phyloP scores from a whole-genome alignment of 768 basidiomycete species.

The Rhodotorula sphaerocarpa region DNA sequence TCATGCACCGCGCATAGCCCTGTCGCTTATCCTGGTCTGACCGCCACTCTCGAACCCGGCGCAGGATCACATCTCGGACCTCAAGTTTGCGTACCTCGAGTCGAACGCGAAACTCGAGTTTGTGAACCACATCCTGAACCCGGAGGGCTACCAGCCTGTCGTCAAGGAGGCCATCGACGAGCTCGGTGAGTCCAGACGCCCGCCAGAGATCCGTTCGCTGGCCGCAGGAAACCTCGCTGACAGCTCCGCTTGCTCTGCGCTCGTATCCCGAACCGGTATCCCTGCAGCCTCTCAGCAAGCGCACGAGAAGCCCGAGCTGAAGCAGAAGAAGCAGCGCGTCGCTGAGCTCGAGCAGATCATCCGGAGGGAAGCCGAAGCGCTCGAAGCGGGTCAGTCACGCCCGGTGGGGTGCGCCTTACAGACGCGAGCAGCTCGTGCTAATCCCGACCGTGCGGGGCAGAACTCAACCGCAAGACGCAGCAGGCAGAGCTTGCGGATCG shows the following conservation, averaged over 20 bases:
- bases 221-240: no score
- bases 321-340: constrained; percentile 12
- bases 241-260: not conserved
- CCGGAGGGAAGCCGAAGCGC: constrained; percentile 17
- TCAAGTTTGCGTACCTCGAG: constrained; percentile 37
- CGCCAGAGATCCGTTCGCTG: not conserved
- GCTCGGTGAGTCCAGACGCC: constrained; percentile 2
- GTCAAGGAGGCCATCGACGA: constrained; percentile 15
- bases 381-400: constrained; percentile 16
- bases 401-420: no score
- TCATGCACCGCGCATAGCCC: no score
- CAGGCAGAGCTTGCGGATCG: constrained; percentile 12
- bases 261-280: no score
- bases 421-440: no score
- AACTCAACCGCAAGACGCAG: not conserved
- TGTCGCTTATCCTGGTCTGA: not conserved
- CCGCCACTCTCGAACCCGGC: not conserved
- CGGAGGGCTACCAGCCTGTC: not conserved
- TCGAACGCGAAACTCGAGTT: constrained; percentile 29
- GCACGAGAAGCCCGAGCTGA: constrained; percentile 13
- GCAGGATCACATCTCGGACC: constrained; percentile 29
- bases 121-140: constrained; percentile 14
- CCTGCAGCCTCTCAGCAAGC: not conserved
- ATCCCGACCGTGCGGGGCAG: no score
- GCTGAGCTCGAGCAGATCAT: constrained; percentile 24